Conservation (phyloP, 768 basidiomycete species). For the Collybiopsis confluens region DNA sequence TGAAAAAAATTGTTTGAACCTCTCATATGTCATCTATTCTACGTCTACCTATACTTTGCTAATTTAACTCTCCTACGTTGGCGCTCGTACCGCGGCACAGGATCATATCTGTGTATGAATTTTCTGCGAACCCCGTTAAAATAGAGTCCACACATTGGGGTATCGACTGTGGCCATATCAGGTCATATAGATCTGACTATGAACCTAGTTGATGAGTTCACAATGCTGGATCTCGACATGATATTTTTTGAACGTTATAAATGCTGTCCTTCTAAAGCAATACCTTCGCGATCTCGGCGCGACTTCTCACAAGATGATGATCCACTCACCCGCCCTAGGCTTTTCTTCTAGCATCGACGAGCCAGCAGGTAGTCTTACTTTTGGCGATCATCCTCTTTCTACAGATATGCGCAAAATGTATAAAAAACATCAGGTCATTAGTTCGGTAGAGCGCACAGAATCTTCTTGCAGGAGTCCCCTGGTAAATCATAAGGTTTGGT, state of each 20-base stretch:
- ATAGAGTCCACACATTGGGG: slow-evolving; percentile 37
- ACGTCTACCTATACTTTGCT: slow-evolving; percentile 30
- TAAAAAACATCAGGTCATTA: background rate
- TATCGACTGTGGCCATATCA: slow-evolving; percentile 39
- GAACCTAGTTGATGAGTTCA: slow-evolving; percentile 33
- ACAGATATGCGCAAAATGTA: background rate
- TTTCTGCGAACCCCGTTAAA: slow-evolving; percentile 23
- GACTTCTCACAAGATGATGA: background rate
- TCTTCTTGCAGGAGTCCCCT: background rate
- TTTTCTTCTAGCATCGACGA: background rate
- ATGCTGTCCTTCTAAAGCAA: slow-evolving; percentile 25
- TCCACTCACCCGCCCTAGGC: background rate
- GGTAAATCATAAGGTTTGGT: slow-evolving; percentile 3
- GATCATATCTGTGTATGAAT: slow-evolving; percentile 36
- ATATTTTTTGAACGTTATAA: slow-evolving; percentile 42
- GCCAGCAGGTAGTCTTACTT: background rate
- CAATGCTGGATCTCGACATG: slow-evolving; percentile 24
- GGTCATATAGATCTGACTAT: slow-evolving; percentile 38
- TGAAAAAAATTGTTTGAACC: slow-evolving; percentile 83
- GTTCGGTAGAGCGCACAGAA: background rate
- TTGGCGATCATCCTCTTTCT: background rate
- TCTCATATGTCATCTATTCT: slow-evolving; percentile 43
- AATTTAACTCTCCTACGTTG: slow-evolving; percentile 36
- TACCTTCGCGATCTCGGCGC: slow-evolving; percentile 8
- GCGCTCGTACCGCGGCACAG: slow-evolving; percentile 37